Percentiles rank a stretch among this genome's conserved stretches.
These are phyloP conservation scores for Paecilomyces niveus DNA, from an alignment of 2,329 filamentous ascomycete genomes.

Conservation along the genomic window DNA sequence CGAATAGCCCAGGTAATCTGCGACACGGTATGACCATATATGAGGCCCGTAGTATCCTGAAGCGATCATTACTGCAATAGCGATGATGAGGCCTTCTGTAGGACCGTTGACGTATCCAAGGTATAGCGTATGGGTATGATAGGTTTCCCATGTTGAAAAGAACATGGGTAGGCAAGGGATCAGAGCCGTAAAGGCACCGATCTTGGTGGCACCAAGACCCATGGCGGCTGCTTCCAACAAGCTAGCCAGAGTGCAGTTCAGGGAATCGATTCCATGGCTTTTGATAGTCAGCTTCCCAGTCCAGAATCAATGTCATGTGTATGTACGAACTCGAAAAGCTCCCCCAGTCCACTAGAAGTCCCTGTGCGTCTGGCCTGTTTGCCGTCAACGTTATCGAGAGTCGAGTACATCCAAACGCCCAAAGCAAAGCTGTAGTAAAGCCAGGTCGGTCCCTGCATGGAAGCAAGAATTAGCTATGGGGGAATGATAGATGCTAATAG, in stretches of 20 bases:
- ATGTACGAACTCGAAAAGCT: conserved; percentile 73
- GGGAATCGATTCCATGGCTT: conserved; percentile 88
- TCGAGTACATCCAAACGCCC: conserved; percentile 96
- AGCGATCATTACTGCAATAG: conserved; percentile 74
- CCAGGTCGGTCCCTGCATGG: conserved; percentile 70
- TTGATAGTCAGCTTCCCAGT: conserved; percentile 15
- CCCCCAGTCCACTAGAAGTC: conserved; percentile 87
- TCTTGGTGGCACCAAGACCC: conserved; percentile 75
- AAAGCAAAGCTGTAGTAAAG: conserved; percentile 93
- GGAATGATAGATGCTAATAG: background rate
- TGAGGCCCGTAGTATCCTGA: conserved; percentile 83
- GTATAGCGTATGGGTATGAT: conserved; percentile 95
- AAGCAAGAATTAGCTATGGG: conserved; percentile 8
- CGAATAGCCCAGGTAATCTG: conserved; percentile 59
- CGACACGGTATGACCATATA: conserved; percentile 74
- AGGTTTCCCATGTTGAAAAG: conserved; percentile 99
- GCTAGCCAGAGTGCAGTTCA: conserved; percentile 93
- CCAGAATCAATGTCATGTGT: background rate
- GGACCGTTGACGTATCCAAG: conserved; percentile 95
- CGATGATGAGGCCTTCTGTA: conserved; percentile 89
- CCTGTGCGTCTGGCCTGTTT: conserved; percentile 94
- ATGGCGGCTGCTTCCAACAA: conserved; percentile 88
- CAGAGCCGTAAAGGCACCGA: conserved; percentile 85
- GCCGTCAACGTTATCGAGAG: conserved; percentile 97
- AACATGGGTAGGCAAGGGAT: conserved; percentile 95